Evolutionary conservation across 352 stramenopile genomes (phyloP), one percentile per base, ranked within the genome.

Genomic region (Phytophthora brassicae): DNA sequence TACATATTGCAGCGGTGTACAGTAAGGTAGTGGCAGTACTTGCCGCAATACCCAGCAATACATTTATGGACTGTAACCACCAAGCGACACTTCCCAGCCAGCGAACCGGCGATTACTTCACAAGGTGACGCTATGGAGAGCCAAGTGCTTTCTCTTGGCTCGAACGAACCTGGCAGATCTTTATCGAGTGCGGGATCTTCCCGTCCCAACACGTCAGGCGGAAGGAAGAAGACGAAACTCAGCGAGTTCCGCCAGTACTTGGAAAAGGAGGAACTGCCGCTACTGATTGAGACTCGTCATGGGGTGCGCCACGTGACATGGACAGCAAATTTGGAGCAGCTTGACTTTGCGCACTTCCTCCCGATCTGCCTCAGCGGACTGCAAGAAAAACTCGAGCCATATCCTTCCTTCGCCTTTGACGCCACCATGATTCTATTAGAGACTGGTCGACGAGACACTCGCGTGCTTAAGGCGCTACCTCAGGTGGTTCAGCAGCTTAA

Each of bases 181-280:
- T 20, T 24, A 31, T 72, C 65, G 7, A 53, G 54, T 17, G 36
- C 43, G 14, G 26, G 47, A 3, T 55, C 56, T 13, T 64, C 57
- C 16, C 57, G 81, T 0, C 75, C 79, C 1, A 75, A 54, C 14
- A 81, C 81, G 6, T 87, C 78, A 12, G 83, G 74, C 7, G 81
- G 81, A 6, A 64, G 77, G 13, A 74, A 78, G 43, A 76, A 89
- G 60, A 36, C 68, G 33, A 88, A 88, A 43, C 57, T 75, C 28
- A 90, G 79, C 56, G 82, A 92, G 50, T 93, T 93, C 56, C 82
- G 84, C 22, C 77, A 78, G 49, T 90, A 79, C 47, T 61, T 90
- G 24, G 82, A 92, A 41, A 79, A 74, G 20, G 67, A 88, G 12
- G 82, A 90, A 39, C 70, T 93, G 6, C 82, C 84, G 19, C 52